Evolutionary conservation across 257 asterid genomes (phyloP).

Genomic region (Plantago elongata): DNA sequence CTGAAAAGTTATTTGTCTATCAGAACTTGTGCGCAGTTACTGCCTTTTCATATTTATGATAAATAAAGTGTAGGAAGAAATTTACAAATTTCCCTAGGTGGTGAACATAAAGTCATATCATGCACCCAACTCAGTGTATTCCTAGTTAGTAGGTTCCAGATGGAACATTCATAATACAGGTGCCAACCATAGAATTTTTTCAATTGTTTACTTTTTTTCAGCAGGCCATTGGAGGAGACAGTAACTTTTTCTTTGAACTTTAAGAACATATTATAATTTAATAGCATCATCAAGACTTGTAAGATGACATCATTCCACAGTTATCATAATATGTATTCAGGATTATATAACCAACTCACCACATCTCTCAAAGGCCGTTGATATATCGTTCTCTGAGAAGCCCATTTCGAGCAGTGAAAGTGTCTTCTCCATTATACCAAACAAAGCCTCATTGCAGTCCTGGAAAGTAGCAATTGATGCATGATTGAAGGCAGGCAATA

Average conservation of each 20-base stretch:
- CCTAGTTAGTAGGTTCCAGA: too few species aligned
- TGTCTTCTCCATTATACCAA: conserved; percentile 93
- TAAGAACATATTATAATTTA: too few species aligned
- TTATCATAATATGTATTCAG: background rate
- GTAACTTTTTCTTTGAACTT: too few species aligned
- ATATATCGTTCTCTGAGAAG: conserved; percentile 74
- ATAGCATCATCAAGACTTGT: too few species aligned
- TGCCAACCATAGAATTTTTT: too few species aligned
- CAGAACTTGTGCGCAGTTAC: conserved; percentile 10
- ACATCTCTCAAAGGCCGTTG: conserved; percentile 73
- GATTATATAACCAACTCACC: conserved; percentile 50
- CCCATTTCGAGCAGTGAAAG: conserved; percentile 89
- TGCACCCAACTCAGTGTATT: too few species aligned
- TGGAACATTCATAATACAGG: too few species aligned
- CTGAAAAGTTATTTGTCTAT: conserved; percentile 31
- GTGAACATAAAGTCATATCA: too few species aligned
- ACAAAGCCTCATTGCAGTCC: conserved; percentile 66
- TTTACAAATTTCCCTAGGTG: background rate
- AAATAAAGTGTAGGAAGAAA: background rate
- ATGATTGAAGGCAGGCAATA: conserved; percentile 12
- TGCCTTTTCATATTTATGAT: conserved; percentile 17
- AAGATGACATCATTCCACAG: background rate
- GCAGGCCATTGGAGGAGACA: too few species aligned
- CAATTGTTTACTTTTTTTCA: too few species aligned
- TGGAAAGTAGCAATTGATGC: conserved; percentile 29